Evolutionary conservation across 257 asterid species (phyloP).

Genomic region (Fraxinus cuspidata): DNA sequence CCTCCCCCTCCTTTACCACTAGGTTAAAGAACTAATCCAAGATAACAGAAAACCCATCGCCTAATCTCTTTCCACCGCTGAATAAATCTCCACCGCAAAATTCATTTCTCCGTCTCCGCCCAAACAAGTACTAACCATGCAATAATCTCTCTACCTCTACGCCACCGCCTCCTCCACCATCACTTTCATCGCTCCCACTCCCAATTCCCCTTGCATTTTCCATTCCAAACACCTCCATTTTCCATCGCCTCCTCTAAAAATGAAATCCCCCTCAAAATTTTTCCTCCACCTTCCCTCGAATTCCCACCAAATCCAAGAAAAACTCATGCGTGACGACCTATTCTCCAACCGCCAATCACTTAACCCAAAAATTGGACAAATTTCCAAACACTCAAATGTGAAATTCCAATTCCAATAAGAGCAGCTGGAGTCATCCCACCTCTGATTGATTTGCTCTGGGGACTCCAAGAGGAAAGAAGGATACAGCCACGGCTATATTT

Average conservation of each 20-base stretch:
- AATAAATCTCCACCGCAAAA: slow-evolving; percentile 23
- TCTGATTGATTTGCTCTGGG: slow-evolving; percentile 83
- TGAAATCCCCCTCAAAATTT: slow-evolving; percentile 19
- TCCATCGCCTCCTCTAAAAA: slow-evolving; percentile 29
- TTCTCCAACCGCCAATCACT: too few relatives aligned
- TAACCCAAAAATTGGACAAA: too few relatives aligned
- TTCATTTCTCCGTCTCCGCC: slow-evolving; percentile 29
- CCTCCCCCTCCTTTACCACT: too few relatives aligned
- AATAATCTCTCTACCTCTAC: slow-evolving; percentile 10
- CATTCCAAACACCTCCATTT: slow-evolving; percentile 24
- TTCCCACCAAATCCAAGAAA: slow-evolving; percentile 45
- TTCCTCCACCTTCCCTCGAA: slow-evolving; percentile 29
- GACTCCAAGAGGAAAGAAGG: slow-evolving; percentile 88
- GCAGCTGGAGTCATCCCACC: slow-evolving; percentile 91
- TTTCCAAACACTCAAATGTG: too few relatives aligned
- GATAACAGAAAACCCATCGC: background rate
- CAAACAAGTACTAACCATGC: slow-evolving; percentile 16
- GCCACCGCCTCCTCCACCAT: background rate
- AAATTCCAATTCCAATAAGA: slow-evolving; percentile 39
- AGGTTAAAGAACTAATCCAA: background rate
- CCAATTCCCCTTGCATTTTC: slow-evolving; percentile 41
- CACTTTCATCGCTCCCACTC: slow-evolving; percentile 32
- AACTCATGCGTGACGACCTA: slow-evolving; percentile 22
- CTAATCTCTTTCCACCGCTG: slow-evolving; percentile 26
- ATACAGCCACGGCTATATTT: slow-evolving; percentile 91